A percentile compares a stretch with the other conserved stretches of the same genome.
These are phyloP conservation scores for Aureobasidium sp. DNA, from an alignment of 2,329 filamentous ascomycete species.

Conservation along the genomic window DNA sequence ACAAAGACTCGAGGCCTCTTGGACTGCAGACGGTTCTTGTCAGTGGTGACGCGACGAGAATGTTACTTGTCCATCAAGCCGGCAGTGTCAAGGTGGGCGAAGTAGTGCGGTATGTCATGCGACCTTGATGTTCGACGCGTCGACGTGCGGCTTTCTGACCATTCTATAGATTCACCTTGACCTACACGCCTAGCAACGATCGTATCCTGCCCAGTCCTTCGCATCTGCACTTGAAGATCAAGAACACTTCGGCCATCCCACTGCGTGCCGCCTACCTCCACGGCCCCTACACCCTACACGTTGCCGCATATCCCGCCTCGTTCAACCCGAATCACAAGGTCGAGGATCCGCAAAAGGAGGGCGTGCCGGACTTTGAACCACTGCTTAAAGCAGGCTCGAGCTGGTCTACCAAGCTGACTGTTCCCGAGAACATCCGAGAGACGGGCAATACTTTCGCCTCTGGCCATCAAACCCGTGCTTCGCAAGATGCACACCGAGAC, in stretches of 20 bases:
- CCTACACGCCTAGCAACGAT: constrained; percentile 82
- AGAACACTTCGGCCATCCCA: constrained; percentile 84
- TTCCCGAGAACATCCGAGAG: constrained; percentile 70
- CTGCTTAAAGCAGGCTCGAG: constrained; percentile 89
- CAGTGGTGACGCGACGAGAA: constrained; percentile 28
- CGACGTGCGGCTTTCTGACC: not conserved
- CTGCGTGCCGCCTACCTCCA: constrained; percentile 93
- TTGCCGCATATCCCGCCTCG: constrained; percentile 71
- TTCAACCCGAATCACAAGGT: constrained; percentile 79
- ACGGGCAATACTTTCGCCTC: constrained; percentile 38
- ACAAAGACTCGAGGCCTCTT: not conserved
- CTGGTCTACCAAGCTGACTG: constrained; percentile 70
- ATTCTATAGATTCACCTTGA: constrained; percentile 59
- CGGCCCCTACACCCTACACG: constrained; percentile 85
- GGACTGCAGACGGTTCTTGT: not conserved
- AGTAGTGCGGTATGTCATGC: constrained; percentile 61
- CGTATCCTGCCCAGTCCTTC: constrained; percentile 81
- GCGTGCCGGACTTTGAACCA: constrained; percentile 85
- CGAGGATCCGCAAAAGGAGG: constrained; percentile 59
- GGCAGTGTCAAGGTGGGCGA: constrained; percentile 92
- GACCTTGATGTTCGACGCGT: constrained; percentile 2
- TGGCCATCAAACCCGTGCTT: constrained; percentile 15
- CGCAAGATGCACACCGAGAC: constrained; percentile 27
- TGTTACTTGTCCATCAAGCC: constrained; percentile 86
- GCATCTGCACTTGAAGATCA: constrained; percentile 74